Base-by-base conservation (phyloP, 2,329 filamentous ascomycete species). In the Talaromyces sp. region DNA sequence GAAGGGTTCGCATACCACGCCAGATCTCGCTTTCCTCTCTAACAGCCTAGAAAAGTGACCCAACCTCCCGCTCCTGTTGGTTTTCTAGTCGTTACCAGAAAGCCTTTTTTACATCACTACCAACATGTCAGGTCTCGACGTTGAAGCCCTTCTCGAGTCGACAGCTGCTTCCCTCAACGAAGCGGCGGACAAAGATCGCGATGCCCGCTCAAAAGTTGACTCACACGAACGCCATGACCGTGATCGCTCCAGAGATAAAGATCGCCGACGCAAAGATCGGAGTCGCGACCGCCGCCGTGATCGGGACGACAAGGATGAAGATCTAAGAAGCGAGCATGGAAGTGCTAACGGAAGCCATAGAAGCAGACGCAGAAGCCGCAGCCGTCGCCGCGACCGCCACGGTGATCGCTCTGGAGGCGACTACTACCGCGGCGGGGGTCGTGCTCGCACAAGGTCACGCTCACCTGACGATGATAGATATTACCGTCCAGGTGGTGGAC, bases 131-230 rank as follows among this genome's bases (percentile, higher is more conserved):
- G 84, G 84, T 77, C 82, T 89, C 71, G 92, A 96, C 75, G 92
- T 97, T 72, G 93, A 97, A 83, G 92, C 92, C 70, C 86, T 97
- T 69, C 88, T 97, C 71, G 93, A 97, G 79, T 91, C 90, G 60
- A 92, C 91, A 68, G 91, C 91, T 61, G 88, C 88, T 75, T 83
- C 84, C 56, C 69, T 71, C 54, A 70, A 75, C 50, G 72, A 75
- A 45, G 70, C 74, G 66, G 73, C 74, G 35, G 69, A 78, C 61
- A 78, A 79, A 65, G 85, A 87, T 68, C 81, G 83, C 69, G 86
- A 88, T 70, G 80, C 83, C 72, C 83, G 85, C 64, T 82, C 84
- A 68, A 87, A 82, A 69, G 79, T 81, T 68, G 85, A 86, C 64
- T 79, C 82, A 69, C 81, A 79, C 70, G 83, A 87, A 69, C 83